Percentiles rank a stretch among this genome's conserved stretches.
Conservation (phyloP, 768 basidiomycete genomes). For the Termitomyces sp. region DNA sequence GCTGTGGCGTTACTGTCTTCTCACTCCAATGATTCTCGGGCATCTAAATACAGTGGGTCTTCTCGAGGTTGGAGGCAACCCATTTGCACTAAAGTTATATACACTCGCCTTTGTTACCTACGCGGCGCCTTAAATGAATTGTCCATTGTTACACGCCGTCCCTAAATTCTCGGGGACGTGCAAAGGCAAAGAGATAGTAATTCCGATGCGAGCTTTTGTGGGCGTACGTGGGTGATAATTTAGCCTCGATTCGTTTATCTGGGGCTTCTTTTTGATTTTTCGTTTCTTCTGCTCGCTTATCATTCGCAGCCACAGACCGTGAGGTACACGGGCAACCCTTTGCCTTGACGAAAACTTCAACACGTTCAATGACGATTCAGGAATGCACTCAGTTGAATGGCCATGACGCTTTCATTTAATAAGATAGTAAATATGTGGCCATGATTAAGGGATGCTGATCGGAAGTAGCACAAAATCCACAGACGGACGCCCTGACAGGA, state of each 20-base stretch:
- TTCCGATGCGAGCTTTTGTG: background rate
- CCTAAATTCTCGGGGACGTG: background rate
- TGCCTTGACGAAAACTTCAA: background rate
- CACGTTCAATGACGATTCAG: background rate
- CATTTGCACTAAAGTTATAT: background rate
- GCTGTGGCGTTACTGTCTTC: background rate
- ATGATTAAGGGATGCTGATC: background rate
- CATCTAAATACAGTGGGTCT: background rate
- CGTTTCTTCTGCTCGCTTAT: background rate
- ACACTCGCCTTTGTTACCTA: background rate
- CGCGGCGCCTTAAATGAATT: no score
- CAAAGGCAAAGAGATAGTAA: background rate
- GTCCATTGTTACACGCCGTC: background rate
- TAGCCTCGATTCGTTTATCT: background rate
- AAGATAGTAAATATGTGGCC: background rate
- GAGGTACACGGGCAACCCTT: background rate
- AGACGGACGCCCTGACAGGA: background rate
- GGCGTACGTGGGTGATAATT: background rate
- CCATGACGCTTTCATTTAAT: background rate
- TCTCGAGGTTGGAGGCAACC: background rate
- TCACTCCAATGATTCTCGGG: background rate
- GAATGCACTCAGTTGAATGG: background rate
- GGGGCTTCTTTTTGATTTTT: background rate
- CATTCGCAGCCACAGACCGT: background rate
- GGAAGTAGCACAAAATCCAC: background rate